phyloP scores from a whole-genome alignment of 1,284 basidiomycete species.

The Somion occarium region DNA sequence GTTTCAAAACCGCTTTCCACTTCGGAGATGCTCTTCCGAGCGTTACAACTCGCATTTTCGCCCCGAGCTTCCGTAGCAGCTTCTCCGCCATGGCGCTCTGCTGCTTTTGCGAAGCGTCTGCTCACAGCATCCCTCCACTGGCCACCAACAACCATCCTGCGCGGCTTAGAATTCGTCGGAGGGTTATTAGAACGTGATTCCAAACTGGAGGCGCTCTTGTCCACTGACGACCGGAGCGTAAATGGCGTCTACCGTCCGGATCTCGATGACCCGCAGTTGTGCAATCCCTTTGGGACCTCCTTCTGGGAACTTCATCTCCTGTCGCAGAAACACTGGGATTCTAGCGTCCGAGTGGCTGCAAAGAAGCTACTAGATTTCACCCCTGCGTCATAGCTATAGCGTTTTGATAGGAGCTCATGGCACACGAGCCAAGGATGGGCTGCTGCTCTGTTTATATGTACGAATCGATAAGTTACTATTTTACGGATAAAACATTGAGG shows the following conservation, averaged over 20 bases:
- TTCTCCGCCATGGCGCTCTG: constrained; percentile 74
- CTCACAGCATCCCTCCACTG: constrained; percentile 77
- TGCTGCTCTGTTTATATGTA: too few species aligned
- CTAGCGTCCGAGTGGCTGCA: constrained; percentile 45
- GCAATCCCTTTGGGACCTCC: constrained; percentile 65
- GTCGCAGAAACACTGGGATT: constrained; percentile 54
- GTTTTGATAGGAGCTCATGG: too few species aligned
- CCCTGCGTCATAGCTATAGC: not conserved
- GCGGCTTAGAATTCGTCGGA: constrained; percentile 70
- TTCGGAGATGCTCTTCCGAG: constrained; percentile 81
- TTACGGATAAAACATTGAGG: not conserved
- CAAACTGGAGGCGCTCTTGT: constrained; percentile 79
- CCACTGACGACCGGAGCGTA: constrained; percentile 79
- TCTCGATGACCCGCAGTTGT: constrained; percentile 83
- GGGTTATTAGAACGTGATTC: constrained; percentile 73
- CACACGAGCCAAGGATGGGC: too few species aligned
- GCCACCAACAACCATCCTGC: constrained; percentile 62
- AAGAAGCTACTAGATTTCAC: constrained; percentile 10
- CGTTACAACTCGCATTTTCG: constrained; percentile 76
- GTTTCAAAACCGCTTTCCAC: constrained; percentile 34
- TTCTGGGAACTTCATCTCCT: constrained; percentile 69
- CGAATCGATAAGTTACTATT: not conserved
- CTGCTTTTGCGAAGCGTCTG: constrained; percentile 91
- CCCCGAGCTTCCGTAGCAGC: constrained; percentile 49
- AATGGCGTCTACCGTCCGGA: constrained; percentile 82